A percentile compares a stretch with the other conserved stretches of the same genome.
Conservation (phyloP, 2,329 filamentous ascomycete species). For the Colletotrichum sp. region DNA sequence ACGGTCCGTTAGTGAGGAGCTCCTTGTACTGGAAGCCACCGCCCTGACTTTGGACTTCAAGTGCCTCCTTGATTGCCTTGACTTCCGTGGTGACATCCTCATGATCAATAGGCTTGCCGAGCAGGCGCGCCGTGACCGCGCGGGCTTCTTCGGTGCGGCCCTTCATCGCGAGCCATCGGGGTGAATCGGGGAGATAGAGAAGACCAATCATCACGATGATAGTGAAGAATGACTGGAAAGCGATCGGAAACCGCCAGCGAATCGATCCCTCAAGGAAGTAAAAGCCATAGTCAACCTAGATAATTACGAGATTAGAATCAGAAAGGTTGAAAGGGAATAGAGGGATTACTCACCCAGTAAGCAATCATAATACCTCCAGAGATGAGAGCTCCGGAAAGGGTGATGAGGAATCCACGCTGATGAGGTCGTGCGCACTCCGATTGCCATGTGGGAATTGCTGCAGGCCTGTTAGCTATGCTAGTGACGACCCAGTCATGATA, state of each 20-base stretch:
- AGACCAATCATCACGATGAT: slow-evolving; percentile 35
- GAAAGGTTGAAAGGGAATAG: neutral
- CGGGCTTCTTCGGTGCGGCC: slow-evolving; percentile 30
- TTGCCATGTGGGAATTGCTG: slow-evolving; percentile 31
- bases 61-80: slow-evolving; percentile 25
- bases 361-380: slow-evolving; percentile 34
- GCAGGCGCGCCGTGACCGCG: slow-evolving; percentile 26
- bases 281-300: slow-evolving; percentile 24
- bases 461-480: neutral
- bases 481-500: neutral
- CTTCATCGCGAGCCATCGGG: slow-evolving; percentile 40
- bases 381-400: slow-evolving; percentile 30
- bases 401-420: slow-evolving; percentile 30
- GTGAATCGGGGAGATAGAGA: slow-evolving; percentile 37
- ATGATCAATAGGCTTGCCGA: slow-evolving; percentile 29
- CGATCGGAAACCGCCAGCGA: slow-evolving; percentile 37
- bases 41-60: slow-evolving; percentile 28
- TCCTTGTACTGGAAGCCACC: slow-evolving; percentile 23
- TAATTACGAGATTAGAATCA: neutral
- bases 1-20: slow-evolving; percentile 62
- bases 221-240: slow-evolving; percentile 34
- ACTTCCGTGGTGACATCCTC: slow-evolving; percentile 25
- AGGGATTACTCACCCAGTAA: slow-evolving; percentile 30
- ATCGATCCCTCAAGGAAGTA: slow-evolving; percentile 33
- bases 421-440: slow-evolving; percentile 31